phyloP scores from a whole-genome alignment of 768 basidiomycete genomes.

The Pleurotus pulmonarius region DNA sequence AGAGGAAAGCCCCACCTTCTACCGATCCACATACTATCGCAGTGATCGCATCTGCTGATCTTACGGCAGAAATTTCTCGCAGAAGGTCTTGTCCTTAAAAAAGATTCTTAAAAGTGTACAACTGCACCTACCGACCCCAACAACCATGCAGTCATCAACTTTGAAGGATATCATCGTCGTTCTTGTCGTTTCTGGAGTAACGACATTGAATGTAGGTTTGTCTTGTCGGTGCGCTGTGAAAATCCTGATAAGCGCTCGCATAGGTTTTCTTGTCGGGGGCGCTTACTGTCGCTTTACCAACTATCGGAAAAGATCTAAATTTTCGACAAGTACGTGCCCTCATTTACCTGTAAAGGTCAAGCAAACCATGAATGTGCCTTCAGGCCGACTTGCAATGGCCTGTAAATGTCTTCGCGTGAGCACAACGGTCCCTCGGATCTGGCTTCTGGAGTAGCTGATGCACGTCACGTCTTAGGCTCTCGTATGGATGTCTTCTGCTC shows the following conservation, averaged over 20 bases:
- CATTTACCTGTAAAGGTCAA: not conserved
- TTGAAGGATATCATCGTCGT: constrained; percentile 16
- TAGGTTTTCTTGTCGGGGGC: constrained; percentile 21
- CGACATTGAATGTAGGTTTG: constrained; percentile 18
- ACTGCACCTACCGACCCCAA: not conserved
- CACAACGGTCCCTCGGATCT: not conserved
- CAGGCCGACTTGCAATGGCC: constrained; percentile 20
- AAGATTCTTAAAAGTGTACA: constrained; percentile 2
- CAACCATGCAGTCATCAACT: constrained; percentile 3
- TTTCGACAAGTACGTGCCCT: constrained; percentile 15
- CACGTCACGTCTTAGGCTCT: constrained; percentile 11
- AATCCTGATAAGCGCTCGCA: not conserved
- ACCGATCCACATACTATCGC: not conserved
- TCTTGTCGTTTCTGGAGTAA: constrained; percentile 19
- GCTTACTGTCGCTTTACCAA: constrained; percentile 22
- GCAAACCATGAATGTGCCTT: not conserved
- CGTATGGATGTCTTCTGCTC: constrained; percentile 19
- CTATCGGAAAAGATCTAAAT: constrained; percentile 20
- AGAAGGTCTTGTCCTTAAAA: not conserved
- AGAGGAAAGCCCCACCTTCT: not conserved
- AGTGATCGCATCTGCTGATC: not conserved
- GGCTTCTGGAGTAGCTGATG: too few relatives aligned
- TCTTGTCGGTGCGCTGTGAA: not conserved
- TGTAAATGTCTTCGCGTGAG: constrained; percentile 20
- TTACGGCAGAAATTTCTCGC: not conserved